Evolutionary conservation across 331 rosid genomes (phyloP).

Genomic region (Pyracantha coccinea): DNA sequence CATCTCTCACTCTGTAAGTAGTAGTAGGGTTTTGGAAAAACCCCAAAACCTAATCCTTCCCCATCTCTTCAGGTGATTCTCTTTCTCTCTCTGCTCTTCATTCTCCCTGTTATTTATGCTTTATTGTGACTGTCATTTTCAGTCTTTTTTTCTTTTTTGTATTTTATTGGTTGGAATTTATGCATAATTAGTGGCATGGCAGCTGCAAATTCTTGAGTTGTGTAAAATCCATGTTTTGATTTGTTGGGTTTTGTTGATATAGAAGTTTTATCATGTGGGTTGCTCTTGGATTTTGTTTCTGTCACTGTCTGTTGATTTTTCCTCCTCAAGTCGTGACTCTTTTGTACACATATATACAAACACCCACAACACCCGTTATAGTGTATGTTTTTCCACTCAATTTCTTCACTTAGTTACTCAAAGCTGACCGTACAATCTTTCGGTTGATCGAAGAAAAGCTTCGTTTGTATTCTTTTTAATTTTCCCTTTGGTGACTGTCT

Average conservation of each 20-base stretch:
- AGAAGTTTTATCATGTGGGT: not conserved
- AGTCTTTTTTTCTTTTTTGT: not conserved
- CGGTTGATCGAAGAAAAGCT: not conserved
- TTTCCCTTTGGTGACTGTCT: not conserved
- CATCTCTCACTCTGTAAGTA: not conserved
- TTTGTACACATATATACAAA: not conserved
- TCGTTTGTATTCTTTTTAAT: not conserved
- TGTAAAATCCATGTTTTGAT: not conserved
- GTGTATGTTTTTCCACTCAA: not conserved
- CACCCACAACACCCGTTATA: not conserved
- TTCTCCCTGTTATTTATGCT: not conserved
- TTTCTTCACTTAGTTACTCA: not conserved
- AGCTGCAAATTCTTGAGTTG: not conserved
- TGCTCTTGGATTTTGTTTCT: not conserved
- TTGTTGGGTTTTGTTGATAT: not conserved
- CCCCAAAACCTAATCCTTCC: not conserved
- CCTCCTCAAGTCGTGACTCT: too few relatives aligned
- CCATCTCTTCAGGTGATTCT: conserved; percentile 9
- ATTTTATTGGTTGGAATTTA: not conserved
- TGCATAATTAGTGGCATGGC: not conserved
- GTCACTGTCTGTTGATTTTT: not conserved
- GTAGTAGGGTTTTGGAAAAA: conserved; percentile 12
- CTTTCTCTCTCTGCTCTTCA: not conserved
- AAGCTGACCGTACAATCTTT: not conserved
- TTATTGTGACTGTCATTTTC: not conserved